phyloP scores from a whole-genome alignment of 805 yeast genomes.

The Saccharomyces eubayanus region DNA sequence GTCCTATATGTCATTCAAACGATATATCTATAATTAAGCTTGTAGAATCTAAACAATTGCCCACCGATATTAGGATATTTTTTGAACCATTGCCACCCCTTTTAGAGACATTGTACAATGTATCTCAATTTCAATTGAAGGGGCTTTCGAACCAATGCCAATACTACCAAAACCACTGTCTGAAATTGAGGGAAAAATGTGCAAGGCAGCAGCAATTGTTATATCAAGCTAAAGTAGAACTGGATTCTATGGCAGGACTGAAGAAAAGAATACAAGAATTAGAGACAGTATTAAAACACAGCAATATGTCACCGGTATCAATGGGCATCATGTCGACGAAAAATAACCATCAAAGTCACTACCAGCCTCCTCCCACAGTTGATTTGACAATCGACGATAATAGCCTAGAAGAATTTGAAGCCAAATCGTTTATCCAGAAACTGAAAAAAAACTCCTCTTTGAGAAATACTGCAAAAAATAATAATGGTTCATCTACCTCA shows the following conservation, averaged over 20 bases:
- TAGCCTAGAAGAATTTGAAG: constrained; percentile 1
- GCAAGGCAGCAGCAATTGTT: constrained; percentile 23
- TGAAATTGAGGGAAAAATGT: constrained; percentile 20
- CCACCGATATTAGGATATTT: constrained; percentile 18
- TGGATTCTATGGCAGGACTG: constrained; percentile 19
- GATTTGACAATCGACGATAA: constrained; percentile 22
- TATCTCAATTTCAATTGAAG: constrained; percentile 25
- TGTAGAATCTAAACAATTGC: constrained; percentile 13
- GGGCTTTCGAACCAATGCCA: constrained; percentile 19
- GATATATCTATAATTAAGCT: constrained; percentile 19
- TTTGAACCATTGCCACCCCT: constrained; percentile 23
- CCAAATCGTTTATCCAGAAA: constrained; percentile 14
- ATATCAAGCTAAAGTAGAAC: constrained; percentile 21
- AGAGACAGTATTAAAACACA: constrained; percentile 2
- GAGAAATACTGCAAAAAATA: constrained; percentile 2
- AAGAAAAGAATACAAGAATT: constrained; percentile 11
- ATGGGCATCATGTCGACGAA: background rate
- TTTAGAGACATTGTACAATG: constrained; percentile 22
- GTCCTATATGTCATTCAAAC: constrained; percentile 16
- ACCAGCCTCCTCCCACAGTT: constrained; percentile 20
- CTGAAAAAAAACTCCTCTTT: constrained; percentile 13
- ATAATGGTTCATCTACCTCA: constrained; percentile 1
- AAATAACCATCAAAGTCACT: background rate
- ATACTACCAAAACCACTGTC: constrained; percentile 19
- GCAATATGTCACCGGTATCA: background rate